Percentiles rank a stretch among this genome's conserved stretches.
Evolutionary conservation across 768 basidiomycete genomes (phyloP).

Genomic region (Lyophyllum decastes): DNA sequence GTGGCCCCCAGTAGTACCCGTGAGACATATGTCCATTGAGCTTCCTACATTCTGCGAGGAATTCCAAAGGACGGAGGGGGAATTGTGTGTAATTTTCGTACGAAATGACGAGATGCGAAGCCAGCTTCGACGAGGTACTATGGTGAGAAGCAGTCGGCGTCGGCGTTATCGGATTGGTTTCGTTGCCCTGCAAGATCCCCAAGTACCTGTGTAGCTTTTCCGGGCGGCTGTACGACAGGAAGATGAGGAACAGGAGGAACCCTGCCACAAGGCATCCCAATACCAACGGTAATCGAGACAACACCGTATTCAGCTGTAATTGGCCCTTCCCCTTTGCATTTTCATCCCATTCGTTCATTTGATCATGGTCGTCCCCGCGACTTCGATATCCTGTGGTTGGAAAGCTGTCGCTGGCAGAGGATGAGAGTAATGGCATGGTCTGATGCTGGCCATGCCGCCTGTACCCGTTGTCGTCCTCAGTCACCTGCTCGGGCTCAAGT

Average conservation of each 20-base stretch:
- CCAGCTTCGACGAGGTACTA: constrained; percentile 10
- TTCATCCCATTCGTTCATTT: constrained; percentile 1
- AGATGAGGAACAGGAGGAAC: constrained; percentile 48
- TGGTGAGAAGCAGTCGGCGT: constrained; percentile 10
- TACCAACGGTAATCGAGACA: constrained; percentile 41
- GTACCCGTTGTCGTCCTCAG: constrained; percentile 34
- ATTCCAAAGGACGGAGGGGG: constrained; percentile 58
- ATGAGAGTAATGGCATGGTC: constrained; percentile 47
- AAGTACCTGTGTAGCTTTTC: constrained; percentile 47
- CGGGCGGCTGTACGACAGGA: constrained; percentile 52
- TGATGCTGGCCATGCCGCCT: constrained; percentile 40
- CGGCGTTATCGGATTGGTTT: constrained; percentile 14
- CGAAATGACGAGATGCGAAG: constrained; percentile 32
- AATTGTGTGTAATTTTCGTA: constrained; percentile 61
- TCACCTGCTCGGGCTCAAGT: constrained; percentile 44
- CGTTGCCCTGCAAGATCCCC: constrained; percentile 29
- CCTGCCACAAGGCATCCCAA: constrained; percentile 44
- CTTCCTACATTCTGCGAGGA: constrained; percentile 57
- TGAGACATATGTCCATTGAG: constrained; percentile 48
- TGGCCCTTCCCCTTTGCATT: constrained; percentile 15
- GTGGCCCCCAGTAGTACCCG: constrained; percentile 52
- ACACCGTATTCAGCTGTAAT: constrained; percentile 22
- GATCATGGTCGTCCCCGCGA: constrained; percentile 40
- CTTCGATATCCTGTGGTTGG: constrained; percentile 38
- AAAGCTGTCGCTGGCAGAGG: constrained; percentile 43